Percentiles rank a stretch among this genome's conserved stretches.
Evolutionary conservation across 306 rosid species (phyloP).

Genomic region (Glycine tomentella): DNA sequence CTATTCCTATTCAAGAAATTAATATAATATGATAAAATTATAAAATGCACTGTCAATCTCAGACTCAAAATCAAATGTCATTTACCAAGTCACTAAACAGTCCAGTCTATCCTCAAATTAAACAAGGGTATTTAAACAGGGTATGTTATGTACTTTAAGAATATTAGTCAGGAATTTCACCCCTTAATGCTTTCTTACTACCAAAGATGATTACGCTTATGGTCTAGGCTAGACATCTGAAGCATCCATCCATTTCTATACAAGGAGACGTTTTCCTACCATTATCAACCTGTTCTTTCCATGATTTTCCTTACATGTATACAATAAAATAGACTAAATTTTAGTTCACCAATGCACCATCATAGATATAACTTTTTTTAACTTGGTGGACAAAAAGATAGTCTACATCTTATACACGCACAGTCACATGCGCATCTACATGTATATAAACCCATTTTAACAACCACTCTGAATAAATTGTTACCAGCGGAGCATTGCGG

Average conservation of each 20-base stretch:
- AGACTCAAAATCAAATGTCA: constrained; percentile 24
- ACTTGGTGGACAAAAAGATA: constrained; percentile 28
- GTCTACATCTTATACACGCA: background rate
- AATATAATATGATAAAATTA: constrained; percentile 19
- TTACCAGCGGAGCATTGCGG: constrained; percentile 99
- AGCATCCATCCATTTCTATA: background rate
- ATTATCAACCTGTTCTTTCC: constrained; percentile 12
- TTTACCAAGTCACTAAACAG: background rate
- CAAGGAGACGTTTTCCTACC: constrained; percentile 4
- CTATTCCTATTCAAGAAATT: constrained; percentile 25
- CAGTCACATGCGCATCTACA: background rate
- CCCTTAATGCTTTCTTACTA: constrained; percentile 10
- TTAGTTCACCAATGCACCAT: background rate
- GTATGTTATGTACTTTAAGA: background rate
- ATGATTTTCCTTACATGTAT: background rate
- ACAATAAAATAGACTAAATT: constrained; percentile 9
- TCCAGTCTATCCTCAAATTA: constrained; percentile 18
- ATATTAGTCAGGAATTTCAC: background rate
- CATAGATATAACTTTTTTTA: background rate
- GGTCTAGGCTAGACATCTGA: constrained; percentile 21
- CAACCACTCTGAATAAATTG: constrained; percentile 14
- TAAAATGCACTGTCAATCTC: constrained; percentile 24
- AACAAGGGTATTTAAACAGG: background rate
- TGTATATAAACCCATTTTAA: constrained; percentile 13
- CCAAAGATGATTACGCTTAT: constrained; percentile 6